Conservation (phyloP, 192 early-diverging fungal genomes). For the Coemansia sp. region DNA sequence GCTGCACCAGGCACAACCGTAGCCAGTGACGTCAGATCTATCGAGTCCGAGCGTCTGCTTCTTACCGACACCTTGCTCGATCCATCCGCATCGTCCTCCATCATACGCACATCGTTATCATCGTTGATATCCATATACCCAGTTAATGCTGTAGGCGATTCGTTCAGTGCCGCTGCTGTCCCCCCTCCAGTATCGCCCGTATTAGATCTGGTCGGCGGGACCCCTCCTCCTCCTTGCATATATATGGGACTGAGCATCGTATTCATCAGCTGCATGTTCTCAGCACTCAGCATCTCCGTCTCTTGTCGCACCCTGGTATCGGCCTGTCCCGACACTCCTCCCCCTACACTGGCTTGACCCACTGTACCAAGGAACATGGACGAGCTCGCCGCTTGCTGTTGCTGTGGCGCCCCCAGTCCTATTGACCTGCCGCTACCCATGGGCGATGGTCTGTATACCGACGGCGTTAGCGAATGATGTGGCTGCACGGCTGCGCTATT, state of each 20-base stretch:
- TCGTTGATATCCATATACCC: not conserved
- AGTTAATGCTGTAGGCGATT: not conserved
- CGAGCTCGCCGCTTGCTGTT: not conserved
- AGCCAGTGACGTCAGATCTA: slow-evolving; percentile 42
- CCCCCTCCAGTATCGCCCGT: not conserved
- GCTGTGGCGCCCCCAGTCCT: no score
- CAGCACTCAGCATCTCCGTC: not conserved
- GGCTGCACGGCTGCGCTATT: not conserved
- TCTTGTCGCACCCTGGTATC: not conserved
- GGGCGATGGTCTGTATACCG: slow-evolving; percentile 16
- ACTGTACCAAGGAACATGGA: slow-evolving; percentile 24
- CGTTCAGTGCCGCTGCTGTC: not conserved
- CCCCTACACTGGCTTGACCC: slow-evolving; percentile 13
- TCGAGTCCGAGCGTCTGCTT: slow-evolving; percentile 39
- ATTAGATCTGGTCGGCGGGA: not conserved
- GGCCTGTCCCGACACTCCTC: not conserved
- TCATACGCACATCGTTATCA: slow-evolving; percentile 30
- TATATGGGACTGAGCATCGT: slow-evolving; percentile 39
- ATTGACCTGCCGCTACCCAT: no score
- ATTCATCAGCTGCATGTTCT: slow-evolving; percentile 45
- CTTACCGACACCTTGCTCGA: slow-evolving; percentile 2
- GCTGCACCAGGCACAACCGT: no score
- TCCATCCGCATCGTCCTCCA: not conserved
- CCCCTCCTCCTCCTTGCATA: no score
- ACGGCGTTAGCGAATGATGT: slow-evolving; percentile 11